Evolutionary conservation across 2,329 filamentous ascomycete species (phyloP), one percentile per base, ranked within the genome.

Genomic region (Penicillium sp.): DNA sequence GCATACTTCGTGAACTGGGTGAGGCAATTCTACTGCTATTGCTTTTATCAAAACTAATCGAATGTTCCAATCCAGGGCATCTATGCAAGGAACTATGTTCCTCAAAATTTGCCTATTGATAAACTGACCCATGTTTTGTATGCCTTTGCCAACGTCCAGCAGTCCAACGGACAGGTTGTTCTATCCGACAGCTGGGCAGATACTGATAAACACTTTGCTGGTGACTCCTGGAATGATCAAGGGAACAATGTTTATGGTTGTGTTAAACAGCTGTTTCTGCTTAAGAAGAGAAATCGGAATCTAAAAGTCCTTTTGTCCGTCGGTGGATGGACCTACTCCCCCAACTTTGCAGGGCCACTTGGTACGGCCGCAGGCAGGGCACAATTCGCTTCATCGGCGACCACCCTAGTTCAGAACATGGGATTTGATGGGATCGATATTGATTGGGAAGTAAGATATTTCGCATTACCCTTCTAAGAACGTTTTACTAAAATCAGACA

Each of bases 91-190:
- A 89, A 93, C 66, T 89, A 93, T 70, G 82, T 86, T 14, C 92
- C 92, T 0, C 89, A 95, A 68, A 85, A 96, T 68, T 82, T 97
- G 6, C 89, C 89, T 0, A 85, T 82, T 3, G 84, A 92, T 53
- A 87, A 89, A 54, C 83, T 97, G 29, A 97, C 92, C 0, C 93
- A 97, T 69, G 76, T 97, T 5, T 84, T 97, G 18, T 97, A 97
- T 66, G 83, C 92, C 8, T 97, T 97, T 75, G 92, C 90, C 68
- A 95, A 97, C 71, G 84, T 96, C 54, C 83, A 84, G 8, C 83
- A 84, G 8, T 81, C 86, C 2, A 44, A 44, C 12, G 93, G 93
- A 49, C 89, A 95, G 74, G 91, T 95, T 71, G 89, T 81, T 69
- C 77, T 89, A 23, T 86, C 84, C 2, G 89, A 93, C 67, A 75